Percentiles rank a stretch among this genome's conserved stretches.
Conservation (phyloP, 2,329 filamentous ascomycete species). For the Polychaeton citri region DNA sequence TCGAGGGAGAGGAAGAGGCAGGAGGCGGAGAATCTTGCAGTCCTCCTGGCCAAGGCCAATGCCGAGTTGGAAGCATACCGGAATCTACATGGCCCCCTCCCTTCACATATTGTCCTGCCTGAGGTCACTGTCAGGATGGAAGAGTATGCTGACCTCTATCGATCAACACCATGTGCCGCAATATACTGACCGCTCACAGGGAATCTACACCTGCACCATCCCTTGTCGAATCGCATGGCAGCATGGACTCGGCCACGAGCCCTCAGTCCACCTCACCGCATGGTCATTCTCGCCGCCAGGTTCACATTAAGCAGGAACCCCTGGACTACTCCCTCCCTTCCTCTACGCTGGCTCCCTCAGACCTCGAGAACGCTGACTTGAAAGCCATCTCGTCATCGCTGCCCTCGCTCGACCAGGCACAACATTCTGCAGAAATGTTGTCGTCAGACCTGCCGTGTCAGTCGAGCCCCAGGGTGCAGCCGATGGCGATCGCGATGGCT, state of each 20-base stretch:
- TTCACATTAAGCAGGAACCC: constrained; percentile 19
- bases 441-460: constrained; percentile 98
- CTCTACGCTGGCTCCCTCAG: constrained; percentile 10
- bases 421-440: constrained; percentile 99
- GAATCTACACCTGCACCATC: constrained; percentile 16
- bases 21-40: constrained; percentile 73
- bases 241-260: constrained; percentile 12
- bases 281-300: constrained; percentile 4
- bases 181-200: neutral
- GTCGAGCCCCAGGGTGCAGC: constrained; percentile 42
- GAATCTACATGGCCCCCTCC: constrained; percentile 17
- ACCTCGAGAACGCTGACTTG: constrained; percentile 12
- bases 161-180: neutral
- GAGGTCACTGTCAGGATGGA: constrained; percentile 17
- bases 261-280: constrained; percentile 14
- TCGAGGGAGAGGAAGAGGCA: constrained; percentile 86
- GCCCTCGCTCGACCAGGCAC: constrained; percentile 69
- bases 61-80: constrained; percentile 20
- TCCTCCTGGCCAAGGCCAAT: constrained; percentile 18
- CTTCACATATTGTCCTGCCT: constrained; percentile 17
- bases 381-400: constrained; percentile 8
- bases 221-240: constrained; percentile 15
- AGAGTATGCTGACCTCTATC: constrained; percentile 7
- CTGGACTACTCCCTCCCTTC: constrained; percentile 10
- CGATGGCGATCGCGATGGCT: constrained; percentile 7